Evolutionary conservation across 108 stramenopile genomes (phyloP).

Genomic region (Aurantiochytrium sp.): DNA sequence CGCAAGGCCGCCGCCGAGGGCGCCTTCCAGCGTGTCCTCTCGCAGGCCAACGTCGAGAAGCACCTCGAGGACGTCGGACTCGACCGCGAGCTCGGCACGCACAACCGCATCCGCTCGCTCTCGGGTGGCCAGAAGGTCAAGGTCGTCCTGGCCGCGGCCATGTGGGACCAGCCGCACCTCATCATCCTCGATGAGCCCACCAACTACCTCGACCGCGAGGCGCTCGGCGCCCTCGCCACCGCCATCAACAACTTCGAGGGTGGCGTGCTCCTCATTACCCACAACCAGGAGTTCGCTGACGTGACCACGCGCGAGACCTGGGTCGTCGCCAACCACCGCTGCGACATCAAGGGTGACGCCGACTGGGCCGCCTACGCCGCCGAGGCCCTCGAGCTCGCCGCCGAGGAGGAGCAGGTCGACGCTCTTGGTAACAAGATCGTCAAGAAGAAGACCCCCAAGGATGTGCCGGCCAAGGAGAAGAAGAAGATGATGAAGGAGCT

Average conservation of each 20-base stretch:
- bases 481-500: constrained; percentile 89
- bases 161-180: constrained; percentile 99
- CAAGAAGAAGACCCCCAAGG: constrained; percentile 78
- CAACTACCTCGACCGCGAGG: constrained; percentile 97
- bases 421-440: constrained; percentile 94
- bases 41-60: constrained; percentile 93
- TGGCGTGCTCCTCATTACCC: constrained; percentile 98
- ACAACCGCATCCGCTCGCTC: constrained; percentile 96
- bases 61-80: constrained; percentile 96
- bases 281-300: constrained; percentile 97
- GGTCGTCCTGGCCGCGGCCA: constrained; percentile 97
- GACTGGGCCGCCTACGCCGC: constrained; percentile 84
- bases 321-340: constrained; percentile 95
- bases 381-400: constrained; percentile 82
- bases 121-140: constrained; percentile 99
- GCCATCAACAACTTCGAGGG: constrained; percentile 94
- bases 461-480: constrained; percentile 92
- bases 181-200: constrained; percentile 98
- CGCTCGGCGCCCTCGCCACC: constrained; percentile 91
- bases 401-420: constrained; percentile 81
- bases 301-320: constrained; percentile 95
- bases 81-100: constrained; percentile 92
- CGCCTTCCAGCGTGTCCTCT: constrained; percentile 83
- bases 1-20: constrained; percentile 92
- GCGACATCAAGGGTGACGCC: constrained; percentile 96